Conservation (phyloP, 2,329 filamentous ascomycete genomes). For the Neofusicoccum cordaticola region DNA sequence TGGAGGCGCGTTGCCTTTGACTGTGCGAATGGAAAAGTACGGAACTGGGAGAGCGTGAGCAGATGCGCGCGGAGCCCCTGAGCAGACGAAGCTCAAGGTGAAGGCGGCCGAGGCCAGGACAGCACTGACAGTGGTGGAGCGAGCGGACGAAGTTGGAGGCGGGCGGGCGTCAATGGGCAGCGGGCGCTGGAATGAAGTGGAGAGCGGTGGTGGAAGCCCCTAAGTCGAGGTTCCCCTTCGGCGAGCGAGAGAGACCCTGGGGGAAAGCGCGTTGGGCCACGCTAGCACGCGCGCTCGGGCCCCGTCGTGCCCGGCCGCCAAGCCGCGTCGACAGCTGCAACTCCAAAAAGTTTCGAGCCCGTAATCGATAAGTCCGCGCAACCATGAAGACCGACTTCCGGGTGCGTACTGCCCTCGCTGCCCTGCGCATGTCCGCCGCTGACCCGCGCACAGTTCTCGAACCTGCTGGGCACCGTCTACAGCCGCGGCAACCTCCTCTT, state of each 20-base stretch:
- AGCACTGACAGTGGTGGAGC: conserved; percentile 2
- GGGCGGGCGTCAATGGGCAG: conserved; percentile 6
- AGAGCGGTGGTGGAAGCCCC: conserved; percentile 16
- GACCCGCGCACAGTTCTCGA: conserved; percentile 72
- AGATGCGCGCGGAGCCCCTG: conserved; percentile 8
- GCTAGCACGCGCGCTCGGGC: conserved; percentile 13
- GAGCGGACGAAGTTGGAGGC: conserved; percentile 17
- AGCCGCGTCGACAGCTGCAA: background rate
- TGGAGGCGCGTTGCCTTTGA: conserved; percentile 12
- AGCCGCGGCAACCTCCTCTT: conserved; percentile 96
- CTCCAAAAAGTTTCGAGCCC: conserved; percentile 33
- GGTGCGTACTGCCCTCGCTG: conserved; percentile 51
- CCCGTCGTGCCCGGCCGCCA: background rate
- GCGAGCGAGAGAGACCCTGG: conserved; percentile 13
- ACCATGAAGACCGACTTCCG: conserved; percentile 99
- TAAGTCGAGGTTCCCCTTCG: conserved; percentile 19
- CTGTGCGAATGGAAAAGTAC: background rate
- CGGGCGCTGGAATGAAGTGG: conserved; percentile 6
- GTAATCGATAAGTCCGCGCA: conserved; percentile 15
- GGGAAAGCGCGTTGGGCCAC: conserved; percentile 15
- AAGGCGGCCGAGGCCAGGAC: background rate
- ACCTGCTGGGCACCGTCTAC: conserved; percentile 96
- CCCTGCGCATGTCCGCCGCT: conserved; percentile 20
- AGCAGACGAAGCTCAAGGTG: conserved; percentile 6
- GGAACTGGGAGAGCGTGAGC: conserved; percentile 15